Evolutionary conservation across 345 rosid genomes (phyloP), one percentile per base, ranked within the genome.

Genomic region (Zanthoxylum bungeanum): DNA sequence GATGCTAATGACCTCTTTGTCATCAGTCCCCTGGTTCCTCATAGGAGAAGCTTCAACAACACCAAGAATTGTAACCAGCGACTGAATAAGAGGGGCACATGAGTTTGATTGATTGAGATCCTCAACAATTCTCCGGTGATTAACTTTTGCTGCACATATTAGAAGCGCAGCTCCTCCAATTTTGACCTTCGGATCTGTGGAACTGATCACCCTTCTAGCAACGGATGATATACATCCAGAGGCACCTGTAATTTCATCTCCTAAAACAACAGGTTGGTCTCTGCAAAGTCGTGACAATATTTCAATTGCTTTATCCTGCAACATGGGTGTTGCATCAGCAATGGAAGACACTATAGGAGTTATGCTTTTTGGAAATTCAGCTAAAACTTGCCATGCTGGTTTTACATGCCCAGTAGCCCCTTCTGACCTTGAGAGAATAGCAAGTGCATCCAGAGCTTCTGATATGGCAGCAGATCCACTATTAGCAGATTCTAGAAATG

Each of bases 251-350:
- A 96, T 80, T 65, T 89, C 81, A 11, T 89, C 92, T 72, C 99
- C 99, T 75, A 96, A 78, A 77, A 83, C 87, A 75, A 82, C 75
- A 79, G 92, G 82, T 83, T 91, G 97, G 77, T 85, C 98, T 60
- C 81, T 84, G 82, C 97, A 93, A 80, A 96, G 92, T 73, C 92
- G 83, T 42, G 99, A 90, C 77, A 90, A 76, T 65, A 96, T 83
- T 79, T 96, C 98, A 76, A 96, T 86, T 69, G 97, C 99, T 81
- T 93, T 91, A 75, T 96, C 99, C 88, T 93, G 98, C 74, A 89
- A 83, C 74, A 82, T 73, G 31, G 95, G 93, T 72, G 86, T 73
- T 76, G 91, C 88, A 77, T 81, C 87, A 46, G 88, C 86, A 75
- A 96, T 88, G 9, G 93, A 87, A 61, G 76, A 78, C 71, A 93